Conservation (phyloP, 306 rosid species). For the Gastrolobium villosum region DNA sequence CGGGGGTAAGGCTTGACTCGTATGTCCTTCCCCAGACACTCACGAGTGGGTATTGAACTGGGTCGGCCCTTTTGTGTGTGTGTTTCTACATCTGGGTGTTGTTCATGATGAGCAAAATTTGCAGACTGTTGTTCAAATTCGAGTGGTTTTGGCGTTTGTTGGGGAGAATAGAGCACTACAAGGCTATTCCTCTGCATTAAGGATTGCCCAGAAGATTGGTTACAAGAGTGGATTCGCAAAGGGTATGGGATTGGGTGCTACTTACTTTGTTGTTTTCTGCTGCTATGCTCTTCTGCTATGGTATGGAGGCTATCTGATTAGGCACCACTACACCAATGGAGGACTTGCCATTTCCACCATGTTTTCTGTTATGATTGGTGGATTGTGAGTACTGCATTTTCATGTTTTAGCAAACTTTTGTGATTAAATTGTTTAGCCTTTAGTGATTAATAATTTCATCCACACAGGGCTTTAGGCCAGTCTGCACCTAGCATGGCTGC, state of each 20-base stretch:
- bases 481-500: constrained; percentile 90
- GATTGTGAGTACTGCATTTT: constrained; percentile 70
- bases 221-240: constrained; percentile 86
- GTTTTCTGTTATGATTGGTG: constrained; percentile 94
- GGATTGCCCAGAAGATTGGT: constrained; percentile 73
- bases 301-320: constrained; percentile 91
- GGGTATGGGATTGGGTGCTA: constrained; percentile 93
- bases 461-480: constrained; percentile 78
- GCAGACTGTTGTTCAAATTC: constrained; percentile 88
- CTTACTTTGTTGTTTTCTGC: constrained; percentile 93
- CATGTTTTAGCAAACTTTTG: background rate
- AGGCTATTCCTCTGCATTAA: constrained; percentile 74
- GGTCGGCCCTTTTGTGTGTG: too few species aligned
- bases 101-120: constrained; percentile 46
- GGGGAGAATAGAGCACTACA: constrained; percentile 78
- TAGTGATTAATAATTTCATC: constrained; percentile 7
- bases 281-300: constrained; percentile 90
- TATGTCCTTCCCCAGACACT: too few species aligned
- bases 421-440: background rate
- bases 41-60: too few species aligned
- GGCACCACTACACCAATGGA: constrained; percentile 88
- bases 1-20: too few species aligned
- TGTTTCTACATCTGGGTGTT: constrained; percentile 45
- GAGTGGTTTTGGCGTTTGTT: constrained; percentile 78
- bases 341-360: constrained; percentile 93